These are phyloP conservation scores for Pseudonitzschia multiseries DNA, from an alignment of 108 stramenopile species.

Conservation along the genomic window DNA sequence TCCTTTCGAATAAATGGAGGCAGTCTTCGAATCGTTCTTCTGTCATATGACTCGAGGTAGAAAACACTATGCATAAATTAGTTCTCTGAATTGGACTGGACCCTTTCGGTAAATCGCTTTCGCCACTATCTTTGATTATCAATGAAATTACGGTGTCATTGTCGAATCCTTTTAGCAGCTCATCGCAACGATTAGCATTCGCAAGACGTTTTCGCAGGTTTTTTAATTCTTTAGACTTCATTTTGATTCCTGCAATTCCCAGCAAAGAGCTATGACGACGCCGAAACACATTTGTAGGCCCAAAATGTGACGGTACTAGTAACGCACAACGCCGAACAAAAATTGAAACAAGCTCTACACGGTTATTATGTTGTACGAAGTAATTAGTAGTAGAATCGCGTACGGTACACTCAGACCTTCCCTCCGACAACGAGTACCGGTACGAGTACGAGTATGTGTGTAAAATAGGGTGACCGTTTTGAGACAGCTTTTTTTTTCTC, in stretches of 20 bases:
- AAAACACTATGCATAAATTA: constrained; percentile 14
- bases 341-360: no score
- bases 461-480: no score
- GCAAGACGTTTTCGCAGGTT: constrained; percentile 31
- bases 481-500: no score
- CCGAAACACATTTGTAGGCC: neutral
- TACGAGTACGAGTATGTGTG: no score
- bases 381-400: no score
- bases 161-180: constrained; percentile 18
- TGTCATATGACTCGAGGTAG: neutral
- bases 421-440: no score
- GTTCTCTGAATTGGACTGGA: neutral
- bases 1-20: constrained; percentile 62
- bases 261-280: neutral
- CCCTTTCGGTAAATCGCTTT: neutral
- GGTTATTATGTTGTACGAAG: no score
- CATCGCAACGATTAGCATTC: constrained; percentile 15
- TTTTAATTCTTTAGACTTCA: constrained; percentile 41
- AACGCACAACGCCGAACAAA: no score
- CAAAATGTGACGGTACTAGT: no score
- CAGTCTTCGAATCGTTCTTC: constrained; percentile 16
- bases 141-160: neutral
- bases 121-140: neutral
- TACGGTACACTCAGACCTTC: no score
- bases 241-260: neutral